Evolutionary conservation across 371 early-diverging fungal genomes (phyloP), one percentile per base, ranked within the genome.

Genomic region (Fennellomyces sp.): DNA sequence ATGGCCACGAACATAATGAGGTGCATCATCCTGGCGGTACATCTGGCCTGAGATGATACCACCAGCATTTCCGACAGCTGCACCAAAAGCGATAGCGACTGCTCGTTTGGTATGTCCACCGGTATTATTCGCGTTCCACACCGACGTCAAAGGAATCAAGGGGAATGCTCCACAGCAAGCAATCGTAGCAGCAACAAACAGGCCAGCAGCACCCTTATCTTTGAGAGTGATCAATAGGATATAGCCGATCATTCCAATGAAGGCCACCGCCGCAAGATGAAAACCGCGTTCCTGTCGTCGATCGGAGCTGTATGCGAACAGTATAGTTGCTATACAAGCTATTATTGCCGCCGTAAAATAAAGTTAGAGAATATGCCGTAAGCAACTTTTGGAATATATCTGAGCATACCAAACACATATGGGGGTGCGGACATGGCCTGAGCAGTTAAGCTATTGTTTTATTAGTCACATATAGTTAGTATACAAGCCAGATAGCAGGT

Each of bases 21-120:
- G 88, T 12, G 77, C 84, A 61, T 89, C 89, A 17, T 74, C 60
- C 5, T 72, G 70, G 26, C 84, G 73, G 60, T 90, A 91, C 11
- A 77, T 28, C 84, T 85, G 88, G 13, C 35, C 35, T 45, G 45
- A 45, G 8, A 87, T 76, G 19, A 52, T 52, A 5, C 56, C 56
- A 25, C 58, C 58, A 1, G 21, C 10, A 6, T 58, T 58, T 48
- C 89, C 89, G 47, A 87, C 72, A 2, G 79, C 73, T 39, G 85
- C 77, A 29, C 84, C 81, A 33, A 81, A 64, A 10, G 86, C 88
- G 10, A 78, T 76, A 2, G 82, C 84, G 25, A 80, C 81, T 63
- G 81, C 87, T 41, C 84, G 76, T 65, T 88, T 88, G 17, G 85
- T 84, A 54, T 83, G 81, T 0, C 88, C 88, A 58, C 82, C 84